Conservation (phyloP, 2,329 filamentous ascomycete species). For the Cylindrodendrum hubeiense region DNA sequence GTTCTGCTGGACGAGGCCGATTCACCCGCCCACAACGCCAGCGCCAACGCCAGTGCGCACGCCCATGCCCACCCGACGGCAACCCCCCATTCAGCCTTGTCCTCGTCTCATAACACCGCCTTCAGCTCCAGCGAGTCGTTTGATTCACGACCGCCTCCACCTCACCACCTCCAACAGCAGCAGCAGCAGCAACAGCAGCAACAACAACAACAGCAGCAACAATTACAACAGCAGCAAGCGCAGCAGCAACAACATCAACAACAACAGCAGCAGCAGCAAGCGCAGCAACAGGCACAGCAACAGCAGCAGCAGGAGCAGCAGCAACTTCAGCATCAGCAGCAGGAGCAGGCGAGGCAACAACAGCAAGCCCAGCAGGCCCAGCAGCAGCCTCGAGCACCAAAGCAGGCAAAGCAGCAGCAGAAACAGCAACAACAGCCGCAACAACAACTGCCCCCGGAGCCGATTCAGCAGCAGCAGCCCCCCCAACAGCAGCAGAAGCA, state of each 20-base stretch:
- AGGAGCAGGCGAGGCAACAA: constrained; percentile 41
- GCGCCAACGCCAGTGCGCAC: constrained; percentile 32
- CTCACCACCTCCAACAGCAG: constrained; percentile 43
- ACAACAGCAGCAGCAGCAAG: constrained; percentile 26
- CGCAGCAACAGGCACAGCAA: constrained; percentile 20
- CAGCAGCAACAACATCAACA: constrained; percentile 34
- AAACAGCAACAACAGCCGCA: constrained; percentile 48
- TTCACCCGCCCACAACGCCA: constrained; percentile 44
- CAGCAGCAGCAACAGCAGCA: constrained; percentile 49
- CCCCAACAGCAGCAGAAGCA: constrained; percentile 52
- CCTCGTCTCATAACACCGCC: constrained; percentile 51
- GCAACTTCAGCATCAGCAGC: constrained; percentile 46
- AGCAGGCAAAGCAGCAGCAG: constrained; percentile 42
- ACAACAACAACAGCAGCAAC: constrained; percentile 44
- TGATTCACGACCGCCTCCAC: constrained; percentile 45
- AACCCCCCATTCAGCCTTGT: constrained; percentile 61
- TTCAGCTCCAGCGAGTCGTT: constrained; percentile 64
- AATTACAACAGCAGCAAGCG: constrained; percentile 45
- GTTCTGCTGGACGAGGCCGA: constrained; percentile 42
- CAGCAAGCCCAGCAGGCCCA: constrained; percentile 42
- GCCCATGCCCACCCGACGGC: constrained; percentile 37
- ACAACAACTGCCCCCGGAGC: constrained; percentile 46
- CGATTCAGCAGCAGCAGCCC: constrained; percentile 43
- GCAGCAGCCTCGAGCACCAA: constrained; percentile 42
- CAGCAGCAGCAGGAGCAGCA: constrained; percentile 41